A percentile compares a stretch with the other conserved stretches of the same genome.
phyloP scores from a whole-genome alignment of 2,329 filamentous ascomycete genomes.

The Albophoma yamanashiensis region DNA sequence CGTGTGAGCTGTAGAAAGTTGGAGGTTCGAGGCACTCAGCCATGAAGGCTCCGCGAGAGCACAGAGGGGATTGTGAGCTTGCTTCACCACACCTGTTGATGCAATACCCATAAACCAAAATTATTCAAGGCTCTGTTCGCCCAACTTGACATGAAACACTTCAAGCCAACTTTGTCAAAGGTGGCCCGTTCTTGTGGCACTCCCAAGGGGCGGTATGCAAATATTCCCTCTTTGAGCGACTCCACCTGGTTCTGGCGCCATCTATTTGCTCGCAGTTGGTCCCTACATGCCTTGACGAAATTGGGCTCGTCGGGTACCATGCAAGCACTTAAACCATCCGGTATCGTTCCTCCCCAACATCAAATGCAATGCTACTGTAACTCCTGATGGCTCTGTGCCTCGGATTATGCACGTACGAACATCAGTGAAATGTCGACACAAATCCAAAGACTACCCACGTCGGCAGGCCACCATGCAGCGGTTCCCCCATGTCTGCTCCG shows the following conservation, averaged over 20 bases:
- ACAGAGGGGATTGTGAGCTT: background rate
- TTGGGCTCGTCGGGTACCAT: background rate
- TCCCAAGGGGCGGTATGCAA: background rate
- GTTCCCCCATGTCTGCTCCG: background rate
- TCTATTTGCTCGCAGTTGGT: background rate
- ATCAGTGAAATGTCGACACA: background rate
- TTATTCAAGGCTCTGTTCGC: background rate
- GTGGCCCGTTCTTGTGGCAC: background rate
- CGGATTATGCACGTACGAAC: background rate
- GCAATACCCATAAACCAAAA: background rate
- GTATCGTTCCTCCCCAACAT: background rate
- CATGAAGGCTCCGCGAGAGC: background rate
- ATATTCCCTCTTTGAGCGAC: background rate
- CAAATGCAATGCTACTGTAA: background rate
- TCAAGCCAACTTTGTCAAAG: background rate
- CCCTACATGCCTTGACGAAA: background rate
- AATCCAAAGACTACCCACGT: background rate
- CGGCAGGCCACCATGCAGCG: background rate
- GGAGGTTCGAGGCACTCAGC: background rate
- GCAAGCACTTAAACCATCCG: background rate
- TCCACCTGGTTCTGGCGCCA: background rate
- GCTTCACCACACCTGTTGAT: too few species aligned
- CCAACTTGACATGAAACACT: background rate
- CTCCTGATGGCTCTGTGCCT: background rate
- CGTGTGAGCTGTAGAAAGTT: background rate